phyloP scores from a whole-genome alignment of 805 yeast species.

The Ogataea zsoltii region DNA sequence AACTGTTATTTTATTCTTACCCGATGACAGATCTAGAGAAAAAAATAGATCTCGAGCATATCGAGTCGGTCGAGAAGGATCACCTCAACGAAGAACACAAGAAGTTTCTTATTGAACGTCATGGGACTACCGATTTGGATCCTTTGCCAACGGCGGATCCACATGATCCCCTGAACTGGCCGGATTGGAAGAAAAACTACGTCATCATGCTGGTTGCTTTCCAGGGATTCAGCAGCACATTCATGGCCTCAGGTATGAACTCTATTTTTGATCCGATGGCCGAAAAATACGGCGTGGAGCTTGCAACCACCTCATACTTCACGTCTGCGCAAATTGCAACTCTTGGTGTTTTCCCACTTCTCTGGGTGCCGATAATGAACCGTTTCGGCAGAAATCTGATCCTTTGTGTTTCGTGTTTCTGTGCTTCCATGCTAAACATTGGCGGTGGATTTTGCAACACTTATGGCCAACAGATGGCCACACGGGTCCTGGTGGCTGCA shows the following conservation, averaged over 20 bases:
- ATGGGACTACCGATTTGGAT: conserved; percentile 6
- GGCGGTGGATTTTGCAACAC: conserved; percentile 11
- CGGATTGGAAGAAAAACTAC: conserved; percentile 9
- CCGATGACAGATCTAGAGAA: not conserved
- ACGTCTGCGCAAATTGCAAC: conserved; percentile 10
- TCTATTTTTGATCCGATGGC: conserved; percentile 5
- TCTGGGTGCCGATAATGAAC: conserved; percentile 13
- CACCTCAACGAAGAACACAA: conserved; percentile 2
- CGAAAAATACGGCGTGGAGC: conserved; percentile 5
- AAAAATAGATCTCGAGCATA: not conserved
- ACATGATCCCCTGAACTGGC: conserved; percentile 11
- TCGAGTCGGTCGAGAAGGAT: not conserved
- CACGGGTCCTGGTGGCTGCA: conserved; percentile 6
- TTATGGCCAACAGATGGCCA: conserved; percentile 12
- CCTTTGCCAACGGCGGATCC: conserved; percentile 9
- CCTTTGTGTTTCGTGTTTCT: conserved; percentile 3
- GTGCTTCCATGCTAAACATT: conserved; percentile 6
- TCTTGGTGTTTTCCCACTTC: conserved; percentile 7
- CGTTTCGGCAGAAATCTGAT: conserved; percentile 6
- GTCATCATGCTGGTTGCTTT: conserved; percentile 8
- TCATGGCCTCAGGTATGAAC: conserved; percentile 11
- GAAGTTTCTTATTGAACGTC: conserved; percentile 2
- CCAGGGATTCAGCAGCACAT: conserved; percentile 10
- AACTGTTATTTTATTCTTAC: no score
- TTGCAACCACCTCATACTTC: conserved; percentile 4